Evolutionary conservation across 768 basidiomycete genomes (phyloP), one percentile per base, ranked within the genome.

Genomic region (Lactarius evosmus): DNA sequence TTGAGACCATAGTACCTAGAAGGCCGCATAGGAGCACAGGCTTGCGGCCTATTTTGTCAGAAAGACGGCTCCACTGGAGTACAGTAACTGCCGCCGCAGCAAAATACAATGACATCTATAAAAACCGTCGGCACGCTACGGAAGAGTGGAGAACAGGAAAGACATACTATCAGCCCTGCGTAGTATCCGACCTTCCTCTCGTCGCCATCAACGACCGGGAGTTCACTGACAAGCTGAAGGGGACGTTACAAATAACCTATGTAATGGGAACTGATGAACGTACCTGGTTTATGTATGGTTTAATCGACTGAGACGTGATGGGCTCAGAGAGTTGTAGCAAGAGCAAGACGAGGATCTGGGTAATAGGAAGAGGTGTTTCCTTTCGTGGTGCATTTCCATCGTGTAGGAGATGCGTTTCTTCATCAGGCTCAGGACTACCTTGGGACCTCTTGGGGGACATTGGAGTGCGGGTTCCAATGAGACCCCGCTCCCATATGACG

Each of bases 201-300:
- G 54, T 81, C 79, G 34, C 81, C 80, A 8, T 74, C 76, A 0
- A 78, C 79, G 60, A 82, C 72, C 40, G 74, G 74, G 6, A 77
- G 71, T 63, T 79, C 78, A 30, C 75, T 74, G 32, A 81, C 65
- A 16, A 82, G 75, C 81, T 82, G 51, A 27, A 25, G 30, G 16
- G 30, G 22, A 12, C 11, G 22, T 46, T 25, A 5, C 27, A 12
- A 27, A 17, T 11, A 9, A 30, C 34, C 8, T 32, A 4, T 19
- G 17, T 7, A 19, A 22, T n/a, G 67, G 49, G n/a, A 46, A 19
- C n/a, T 30, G 38, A 17, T 4, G 25, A 27, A 56, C 72, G 17
- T 41, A 78, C 80, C 70, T 82, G 78, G 64, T 81, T 80, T 22
- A 83, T 77, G 72, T 81, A 83, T 0, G 82, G 82, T 53, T 78